Evolutionary conservation across 2,329 filamentous ascomycete genomes (phyloP).

Genomic region (Sarocladiaceae sp.): DNA sequence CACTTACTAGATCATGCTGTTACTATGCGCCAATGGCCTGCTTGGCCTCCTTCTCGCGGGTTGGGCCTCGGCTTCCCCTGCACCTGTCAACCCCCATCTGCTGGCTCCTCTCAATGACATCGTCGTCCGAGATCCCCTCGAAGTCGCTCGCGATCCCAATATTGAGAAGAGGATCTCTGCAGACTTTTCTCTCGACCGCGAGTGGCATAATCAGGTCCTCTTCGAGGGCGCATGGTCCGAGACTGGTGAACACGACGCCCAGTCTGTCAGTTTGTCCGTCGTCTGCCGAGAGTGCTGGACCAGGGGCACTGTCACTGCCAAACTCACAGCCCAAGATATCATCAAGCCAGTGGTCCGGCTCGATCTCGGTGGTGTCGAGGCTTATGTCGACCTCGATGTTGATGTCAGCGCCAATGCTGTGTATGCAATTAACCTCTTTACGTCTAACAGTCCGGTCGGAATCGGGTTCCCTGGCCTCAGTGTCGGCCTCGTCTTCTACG

Average conservation of each 20-base stretch:
- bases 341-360: conserved; percentile 32
- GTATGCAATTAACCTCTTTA: conserved; percentile 42
- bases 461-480: conserved; percentile 33
- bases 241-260: conserved; percentile 5
- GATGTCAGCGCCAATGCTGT: conserved; percentile 33
- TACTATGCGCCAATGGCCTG: neutral
- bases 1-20: neutral
- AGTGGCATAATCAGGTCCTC: conserved; percentile 11
- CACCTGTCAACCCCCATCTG: neutral
- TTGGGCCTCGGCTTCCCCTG: neutral
- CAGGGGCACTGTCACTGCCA: conserved; percentile 37
- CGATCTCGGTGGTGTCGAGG: conserved; percentile 39
- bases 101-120: conserved; percentile 3
- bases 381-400: conserved; percentile 41
- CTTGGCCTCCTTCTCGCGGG: neutral
- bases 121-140: neutral
- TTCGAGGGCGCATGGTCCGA: conserved; percentile 10
- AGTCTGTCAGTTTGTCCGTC: conserved; percentile 22
- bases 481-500: conserved; percentile 37
- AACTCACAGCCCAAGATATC: conserved; percentile 32
- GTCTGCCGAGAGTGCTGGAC: conserved; percentile 42
- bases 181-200: conserved; percentile 12
- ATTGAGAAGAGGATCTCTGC: conserved; percentile 16
- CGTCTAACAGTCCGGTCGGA: conserved; percentile 34
- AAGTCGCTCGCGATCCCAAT: conserved; percentile 12